These are phyloP conservation scores for Stromatinia cepivora DNA, from an alignment of 2,329 filamentous ascomycete genomes.

Conservation along the genomic window DNA sequence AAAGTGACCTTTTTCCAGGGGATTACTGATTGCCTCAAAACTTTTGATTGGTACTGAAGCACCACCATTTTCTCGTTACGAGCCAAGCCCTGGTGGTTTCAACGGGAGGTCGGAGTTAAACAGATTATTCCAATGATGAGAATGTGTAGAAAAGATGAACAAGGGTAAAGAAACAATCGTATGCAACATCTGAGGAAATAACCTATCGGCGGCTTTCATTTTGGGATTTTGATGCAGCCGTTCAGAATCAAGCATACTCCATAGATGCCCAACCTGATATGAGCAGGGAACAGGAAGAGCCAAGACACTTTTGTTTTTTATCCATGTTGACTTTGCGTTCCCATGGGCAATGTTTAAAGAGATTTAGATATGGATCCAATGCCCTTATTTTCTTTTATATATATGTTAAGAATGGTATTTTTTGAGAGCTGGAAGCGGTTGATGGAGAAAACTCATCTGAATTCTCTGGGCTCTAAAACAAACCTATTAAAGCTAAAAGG, in stretches of 20 bases:
- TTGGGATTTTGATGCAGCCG: conserved; percentile 24
- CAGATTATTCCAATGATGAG: conserved; percentile 24
- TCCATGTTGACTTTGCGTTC: conserved; percentile 18
- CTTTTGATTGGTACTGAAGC: conserved; percentile 35
- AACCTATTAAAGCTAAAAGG: background rate
- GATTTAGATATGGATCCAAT: conserved; percentile 11
- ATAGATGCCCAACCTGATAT: conserved; percentile 33
- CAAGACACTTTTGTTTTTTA: conserved; percentile 6
- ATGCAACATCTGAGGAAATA: conserved; percentile 31
- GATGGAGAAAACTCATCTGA: conserved; percentile 19
- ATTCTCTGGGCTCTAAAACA: conserved; percentile 16
- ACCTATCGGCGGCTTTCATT: conserved; percentile 33
- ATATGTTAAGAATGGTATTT: background rate
- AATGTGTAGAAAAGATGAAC: conserved; percentile 27
- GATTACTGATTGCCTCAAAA: conserved; percentile 35
- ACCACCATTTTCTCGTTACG: conserved; percentile 27
- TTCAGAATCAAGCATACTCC: conserved; percentile 19
- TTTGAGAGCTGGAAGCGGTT: conserved; percentile 16
- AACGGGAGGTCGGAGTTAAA: conserved; percentile 27
- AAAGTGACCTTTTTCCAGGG: conserved; percentile 21
- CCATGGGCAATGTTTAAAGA: conserved; percentile 1
- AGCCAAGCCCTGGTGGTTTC: conserved; percentile 27
- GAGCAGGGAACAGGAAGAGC: conserved; percentile 17
- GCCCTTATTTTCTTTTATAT: background rate
- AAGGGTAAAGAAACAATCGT: conserved; percentile 31